Evolutionary conservation across 164 flowering plant genomes (phyloP).

Genomic region (Annona squamosa): DNA sequence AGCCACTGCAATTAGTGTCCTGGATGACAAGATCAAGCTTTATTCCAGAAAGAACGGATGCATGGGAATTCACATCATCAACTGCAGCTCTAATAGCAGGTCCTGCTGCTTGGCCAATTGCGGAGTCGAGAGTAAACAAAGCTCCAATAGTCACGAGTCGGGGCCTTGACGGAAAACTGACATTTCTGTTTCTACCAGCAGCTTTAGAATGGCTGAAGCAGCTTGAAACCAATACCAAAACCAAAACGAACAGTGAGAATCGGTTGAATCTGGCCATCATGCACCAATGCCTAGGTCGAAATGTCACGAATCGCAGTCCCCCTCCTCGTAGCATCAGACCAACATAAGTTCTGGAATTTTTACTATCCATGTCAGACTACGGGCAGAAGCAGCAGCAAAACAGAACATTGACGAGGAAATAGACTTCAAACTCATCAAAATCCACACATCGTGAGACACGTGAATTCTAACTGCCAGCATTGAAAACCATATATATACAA

Average conservation of each 20-base stretch:
- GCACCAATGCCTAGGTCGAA: not conserved
- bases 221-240: not conserved
- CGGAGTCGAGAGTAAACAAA: conserved; percentile 48
- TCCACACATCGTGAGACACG: no score
- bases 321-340: not conserved
- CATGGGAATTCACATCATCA: conserved; percentile 61
- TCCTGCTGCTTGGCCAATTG: conserved; percentile 49
- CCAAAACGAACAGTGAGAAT: not conserved
- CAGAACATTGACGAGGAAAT: not conserved
- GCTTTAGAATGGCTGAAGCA: not conserved
- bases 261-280: not conserved
- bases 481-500: no score
- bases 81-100: conserved; percentile 61
- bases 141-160: conserved; percentile 52
- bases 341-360: not conserved
- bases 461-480: no score
- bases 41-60: conserved; percentile 40
- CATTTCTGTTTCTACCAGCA: conserved; percentile 17
- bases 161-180: conserved; percentile 24
- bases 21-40: conserved; percentile 33
- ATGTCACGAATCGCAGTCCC: not conserved
- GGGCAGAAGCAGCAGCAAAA: not conserved
- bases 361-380: not conserved
- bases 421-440: no score
- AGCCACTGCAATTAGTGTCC: conserved; percentile 68